Conservation (phyloP, 1,139 yeast species). For the Saccharomycopsis crataegensis region DNA sequence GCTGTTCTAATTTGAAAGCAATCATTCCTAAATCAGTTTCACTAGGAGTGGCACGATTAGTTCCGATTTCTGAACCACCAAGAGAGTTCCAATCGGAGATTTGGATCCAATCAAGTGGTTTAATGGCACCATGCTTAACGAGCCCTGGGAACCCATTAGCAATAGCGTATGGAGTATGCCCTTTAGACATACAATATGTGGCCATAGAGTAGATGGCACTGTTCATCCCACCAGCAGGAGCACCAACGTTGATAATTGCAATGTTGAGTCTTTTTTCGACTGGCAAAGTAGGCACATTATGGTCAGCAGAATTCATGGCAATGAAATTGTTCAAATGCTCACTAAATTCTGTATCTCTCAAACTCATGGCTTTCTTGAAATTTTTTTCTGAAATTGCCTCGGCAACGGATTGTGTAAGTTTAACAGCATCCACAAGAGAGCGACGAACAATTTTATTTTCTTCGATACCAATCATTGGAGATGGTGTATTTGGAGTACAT, state of each 20-base stretch:
- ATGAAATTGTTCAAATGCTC: constrained; percentile 70
- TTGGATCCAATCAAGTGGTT: constrained; percentile 73
- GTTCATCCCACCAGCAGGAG: constrained; percentile 95
- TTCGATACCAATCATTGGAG: constrained; percentile 87
- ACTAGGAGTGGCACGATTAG: constrained; percentile 80
- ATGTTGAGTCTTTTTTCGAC: constrained; percentile 44
- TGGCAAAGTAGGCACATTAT: constrained; percentile 47
- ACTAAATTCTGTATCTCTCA: constrained; percentile 81
- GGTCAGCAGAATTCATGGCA: constrained; percentile 65
- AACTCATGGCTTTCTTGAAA: constrained; percentile 76
- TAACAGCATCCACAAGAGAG: constrained; percentile 84
- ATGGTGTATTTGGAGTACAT: constrained; percentile 82
- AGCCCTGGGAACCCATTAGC: constrained; percentile 92
- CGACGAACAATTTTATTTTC: constrained; percentile 83
- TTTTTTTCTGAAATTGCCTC: constrained; percentile 71
- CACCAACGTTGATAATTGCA: constrained; percentile 89
- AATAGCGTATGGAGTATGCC: constrained; percentile 82
- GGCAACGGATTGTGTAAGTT: constrained; percentile 79
- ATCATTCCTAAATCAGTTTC: constrained; percentile 75
- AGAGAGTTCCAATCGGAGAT: constrained; percentile 84
- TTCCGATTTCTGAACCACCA: constrained; percentile 96
- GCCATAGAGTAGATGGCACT: constrained; percentile 91
- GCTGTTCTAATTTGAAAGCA: constrained; percentile 85
- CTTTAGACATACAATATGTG: constrained; percentile 80
- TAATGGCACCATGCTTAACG: constrained; percentile 69